Evolutionary conservation across 768 basidiomycete species (phyloP).

Genomic region (Suillus sp.): DNA sequence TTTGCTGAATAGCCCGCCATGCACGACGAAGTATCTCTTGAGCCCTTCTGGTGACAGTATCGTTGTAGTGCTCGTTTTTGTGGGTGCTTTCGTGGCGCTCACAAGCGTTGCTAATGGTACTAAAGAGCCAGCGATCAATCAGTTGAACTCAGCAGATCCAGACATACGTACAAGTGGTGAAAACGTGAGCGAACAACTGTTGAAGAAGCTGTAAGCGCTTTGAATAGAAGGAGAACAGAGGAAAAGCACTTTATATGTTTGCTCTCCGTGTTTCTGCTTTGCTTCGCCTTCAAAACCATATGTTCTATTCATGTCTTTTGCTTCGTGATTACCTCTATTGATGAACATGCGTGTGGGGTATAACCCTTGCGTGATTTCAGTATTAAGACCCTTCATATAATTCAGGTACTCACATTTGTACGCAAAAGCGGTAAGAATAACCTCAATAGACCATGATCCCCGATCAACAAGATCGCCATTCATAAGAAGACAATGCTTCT

Average conservation of each 20-base stretch:
- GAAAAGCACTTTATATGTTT: constrained; percentile 78
- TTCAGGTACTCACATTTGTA: constrained; percentile 76
- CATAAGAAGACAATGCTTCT: constrained; percentile 86
- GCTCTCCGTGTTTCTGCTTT: constrained; percentile 95
- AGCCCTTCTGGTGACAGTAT: constrained; percentile 83
- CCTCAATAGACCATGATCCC: constrained; percentile 94
- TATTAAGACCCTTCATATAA: constrained; percentile 3
- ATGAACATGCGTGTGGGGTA: constrained; percentile 89
- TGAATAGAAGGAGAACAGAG: neutral
- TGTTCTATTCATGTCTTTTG: constrained; percentile 94
- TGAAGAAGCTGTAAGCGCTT: constrained; percentile 13
- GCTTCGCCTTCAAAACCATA: constrained; percentile 97
- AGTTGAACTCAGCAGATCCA: constrained; percentile 5
- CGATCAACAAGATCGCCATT: constrained; percentile 97
- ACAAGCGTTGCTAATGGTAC: constrained; percentile 91
- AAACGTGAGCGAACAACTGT: constrained; percentile 90
- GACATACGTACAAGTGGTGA: constrained; percentile 72
- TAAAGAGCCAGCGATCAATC: constrained; percentile 33
- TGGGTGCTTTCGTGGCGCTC: constrained; percentile 64
- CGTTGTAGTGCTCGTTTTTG: constrained; percentile 39
- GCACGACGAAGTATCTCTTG: constrained; percentile 93
- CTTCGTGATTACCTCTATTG: constrained; percentile 96
- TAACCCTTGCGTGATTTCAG: constrained; percentile 62
- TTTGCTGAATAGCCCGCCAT: constrained; percentile 95
- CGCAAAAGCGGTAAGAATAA: constrained; percentile 90